Conservation (phyloP, 129 eudicot species). For the Deinandra increscens region DNA sequence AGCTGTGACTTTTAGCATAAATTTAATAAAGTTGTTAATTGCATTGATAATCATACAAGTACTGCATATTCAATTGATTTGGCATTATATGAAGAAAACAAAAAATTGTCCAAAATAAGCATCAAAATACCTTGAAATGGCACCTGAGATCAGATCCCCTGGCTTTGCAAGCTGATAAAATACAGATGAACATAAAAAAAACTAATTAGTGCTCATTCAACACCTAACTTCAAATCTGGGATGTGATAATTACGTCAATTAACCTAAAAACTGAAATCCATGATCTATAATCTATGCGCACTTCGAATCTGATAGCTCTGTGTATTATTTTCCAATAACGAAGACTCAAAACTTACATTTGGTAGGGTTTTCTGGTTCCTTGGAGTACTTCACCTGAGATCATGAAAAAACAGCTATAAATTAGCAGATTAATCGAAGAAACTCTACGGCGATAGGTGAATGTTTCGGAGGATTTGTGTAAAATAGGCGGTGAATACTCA, state of each 20-base stretch:
- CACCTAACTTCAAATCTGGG: not conserved
- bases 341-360: conserved; percentile 33
- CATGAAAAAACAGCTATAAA: not conserved
- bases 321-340: not conserved
- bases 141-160: conserved; percentile 56
- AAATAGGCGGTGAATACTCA: not conserved
- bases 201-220: not conserved
- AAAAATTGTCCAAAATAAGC: not conserved
- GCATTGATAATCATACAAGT: not conserved
- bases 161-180: conserved; percentile 58
- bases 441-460: not conserved
- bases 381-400: conserved; percentile 54
- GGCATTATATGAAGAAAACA: too few species aligned
- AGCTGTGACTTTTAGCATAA: not conserved
- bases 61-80: not conserved
- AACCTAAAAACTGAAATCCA: not conserved
- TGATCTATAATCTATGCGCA: not conserved
- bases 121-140: conserved; percentile 52
- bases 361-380: conserved; percentile 54
- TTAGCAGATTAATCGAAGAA: not conserved
- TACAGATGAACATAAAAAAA: not conserved
- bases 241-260: not conserved
- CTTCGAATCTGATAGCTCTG: not conserved
- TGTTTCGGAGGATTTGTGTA: not conserved
- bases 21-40: not conserved